Conservation (phyloP, 75 land plant species). For the Picea sitchensis region DNA sequence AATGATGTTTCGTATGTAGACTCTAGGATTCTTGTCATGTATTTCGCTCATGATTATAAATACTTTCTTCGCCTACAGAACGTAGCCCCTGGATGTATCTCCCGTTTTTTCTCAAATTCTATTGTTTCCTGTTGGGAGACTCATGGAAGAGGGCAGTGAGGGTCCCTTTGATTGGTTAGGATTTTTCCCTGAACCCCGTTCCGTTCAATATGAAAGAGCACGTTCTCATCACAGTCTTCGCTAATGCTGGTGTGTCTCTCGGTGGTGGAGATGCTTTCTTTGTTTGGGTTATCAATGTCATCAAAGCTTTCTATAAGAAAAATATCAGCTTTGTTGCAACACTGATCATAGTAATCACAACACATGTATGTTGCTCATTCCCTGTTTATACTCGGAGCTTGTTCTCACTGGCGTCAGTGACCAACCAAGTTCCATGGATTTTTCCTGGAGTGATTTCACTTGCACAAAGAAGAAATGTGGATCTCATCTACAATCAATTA, state of each 20-base stretch:
- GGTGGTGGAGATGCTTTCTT: slow-evolving; percentile 30
- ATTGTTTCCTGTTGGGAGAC: slow-evolving; percentile 44
- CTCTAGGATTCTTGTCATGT: slow-evolving; percentile 52
- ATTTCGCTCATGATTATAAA: slow-evolving; percentile 56
- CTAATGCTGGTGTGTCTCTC: slow-evolving; percentile 24
- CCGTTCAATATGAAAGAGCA: slow-evolving; percentile 51
- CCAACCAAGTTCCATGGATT: too few relatives aligned
- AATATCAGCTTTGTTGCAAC: slow-evolving; percentile 19
- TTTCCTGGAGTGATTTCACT: too few relatives aligned
- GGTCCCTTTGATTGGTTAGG: slow-evolving; percentile 7
- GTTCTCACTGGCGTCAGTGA: not conserved
- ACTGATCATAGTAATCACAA: slow-evolving; percentile 19
- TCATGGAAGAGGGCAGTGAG: slow-evolving; percentile 42
- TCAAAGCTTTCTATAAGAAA: slow-evolving; percentile 32
- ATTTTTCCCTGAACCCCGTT: slow-evolving; percentile 34
- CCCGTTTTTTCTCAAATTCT: slow-evolving; percentile 54
- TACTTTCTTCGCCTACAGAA: slow-evolving; percentile 65
- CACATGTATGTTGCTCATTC: slow-evolving; percentile 25
- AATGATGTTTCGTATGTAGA: slow-evolving; percentile 64
- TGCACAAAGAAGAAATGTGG: too few relatives aligned
- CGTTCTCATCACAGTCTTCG: slow-evolving; percentile 40
- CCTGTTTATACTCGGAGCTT: not conserved
- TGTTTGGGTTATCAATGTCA: slow-evolving; percentile 20
- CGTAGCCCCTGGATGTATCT: slow-evolving; percentile 60
- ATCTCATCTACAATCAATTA: too few relatives aligned